phyloP scores from a whole-genome alignment of 2,329 filamentous ascomycete species.

The Colletotrichum tropicicola region DNA sequence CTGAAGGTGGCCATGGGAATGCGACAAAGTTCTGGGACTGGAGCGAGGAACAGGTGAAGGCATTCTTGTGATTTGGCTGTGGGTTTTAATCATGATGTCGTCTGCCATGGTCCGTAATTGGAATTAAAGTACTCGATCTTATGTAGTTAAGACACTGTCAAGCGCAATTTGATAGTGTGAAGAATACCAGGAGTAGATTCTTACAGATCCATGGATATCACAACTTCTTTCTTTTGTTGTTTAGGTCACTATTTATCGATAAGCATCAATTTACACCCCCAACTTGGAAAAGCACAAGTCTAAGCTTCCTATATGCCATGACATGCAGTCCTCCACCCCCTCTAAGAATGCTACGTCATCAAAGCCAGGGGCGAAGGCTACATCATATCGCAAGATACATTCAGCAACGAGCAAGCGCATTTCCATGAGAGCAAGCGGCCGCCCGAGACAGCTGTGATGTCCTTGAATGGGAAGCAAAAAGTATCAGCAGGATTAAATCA shows the following conservation, averaged over 20 bases:
- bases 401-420: neutral
- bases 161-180: no score
- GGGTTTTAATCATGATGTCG: neutral
- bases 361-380: neutral
- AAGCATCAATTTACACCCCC: no score
- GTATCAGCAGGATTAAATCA: no score
- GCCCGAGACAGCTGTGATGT: neutral
- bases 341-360: neutral
- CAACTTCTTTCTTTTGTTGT: no score
- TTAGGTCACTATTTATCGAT: no score
- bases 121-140: neutral
- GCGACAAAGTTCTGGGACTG: constrained; percentile 39
- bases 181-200: no score
- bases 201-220: no score
- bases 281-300: neutral
- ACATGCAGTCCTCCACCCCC: neutral
- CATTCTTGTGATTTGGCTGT: neutral
- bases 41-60: constrained; percentile 32
- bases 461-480: no score
- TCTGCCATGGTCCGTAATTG: neutral
- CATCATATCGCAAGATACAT: neutral
- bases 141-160: no score
- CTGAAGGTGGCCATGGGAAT: constrained; percentile 38
- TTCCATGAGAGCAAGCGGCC: neutral
- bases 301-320: neutral